Evolutionary conservation across 352 stramenopile species (phyloP), one percentile per base, ranked within the genome.

Genomic region (Phytophthora fragariaefolia): DNA sequence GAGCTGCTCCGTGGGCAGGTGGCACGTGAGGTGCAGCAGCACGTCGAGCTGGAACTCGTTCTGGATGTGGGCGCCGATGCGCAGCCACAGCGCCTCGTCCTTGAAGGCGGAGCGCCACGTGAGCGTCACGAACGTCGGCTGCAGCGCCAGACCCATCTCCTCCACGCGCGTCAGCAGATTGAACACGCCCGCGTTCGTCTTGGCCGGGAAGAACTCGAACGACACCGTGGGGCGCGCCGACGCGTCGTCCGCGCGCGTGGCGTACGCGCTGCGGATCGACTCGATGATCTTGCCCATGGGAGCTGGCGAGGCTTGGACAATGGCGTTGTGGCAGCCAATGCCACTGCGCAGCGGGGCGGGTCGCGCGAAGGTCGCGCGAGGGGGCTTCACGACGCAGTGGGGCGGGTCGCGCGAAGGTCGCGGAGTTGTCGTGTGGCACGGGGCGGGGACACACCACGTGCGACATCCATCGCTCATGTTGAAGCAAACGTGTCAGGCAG

Each of bases 51-150:
- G 82, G 68, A 95, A 96, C 59, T 93, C 78, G 45, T 93, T 93
- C 58, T 96, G 87, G 63, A 95, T 90, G 53, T 93, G 87, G n/a
- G 81, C 76, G 51, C 90, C 88, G 58, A 97, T 97, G 64, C 87
- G 85, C 62, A 97, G 85, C 90, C 90, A 97, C 46, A 97, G 76
- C 50, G 79, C 80, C 64, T 96, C 90, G 78, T 97, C 88, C 63
- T 86, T 95, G 74, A 96, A 97, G 30, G 82, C 87, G 24, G 87
- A 95, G 65, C 89, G 86, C 89, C 90, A 97, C 72, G 90, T 97
- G 54, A 96, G 83, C 58, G 87, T 93, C 66, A 96, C 85, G 60
- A 96, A 96, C 54, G 89, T 95, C 53, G 89, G 89, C 64, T 92
- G 81, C 36, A 96, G 79, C 56, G 81, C 76, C 46, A 94, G 73